Conservation (phyloP, 2,329 filamentous ascomycete species). For the Calonectria honghensis region DNA sequence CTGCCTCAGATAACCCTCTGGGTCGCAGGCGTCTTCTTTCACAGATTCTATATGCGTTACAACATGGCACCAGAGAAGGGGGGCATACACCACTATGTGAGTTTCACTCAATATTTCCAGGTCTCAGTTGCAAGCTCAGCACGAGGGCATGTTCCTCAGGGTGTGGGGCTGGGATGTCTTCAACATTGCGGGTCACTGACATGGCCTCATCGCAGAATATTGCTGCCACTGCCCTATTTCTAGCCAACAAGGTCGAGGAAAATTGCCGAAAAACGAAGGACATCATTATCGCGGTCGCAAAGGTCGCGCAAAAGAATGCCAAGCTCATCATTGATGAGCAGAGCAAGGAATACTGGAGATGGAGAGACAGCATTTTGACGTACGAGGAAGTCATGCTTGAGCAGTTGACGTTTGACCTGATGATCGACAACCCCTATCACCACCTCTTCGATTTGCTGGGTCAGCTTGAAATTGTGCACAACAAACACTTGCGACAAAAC, state of each 20-base stretch:
- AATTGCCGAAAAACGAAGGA: conserved; percentile 97
- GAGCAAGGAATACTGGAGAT: conserved; percentile 98
- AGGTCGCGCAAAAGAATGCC: conserved; percentile 95
- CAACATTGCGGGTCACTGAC: conserved; percentile 41
- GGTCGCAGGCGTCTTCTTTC: conserved; percentile 95
- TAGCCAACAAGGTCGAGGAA: conserved; percentile 98
- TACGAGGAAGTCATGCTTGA: conserved; percentile 96
- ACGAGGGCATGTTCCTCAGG: conserved; percentile 11
- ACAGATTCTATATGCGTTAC: conserved; percentile 94
- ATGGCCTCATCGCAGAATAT: conserved; percentile 74
- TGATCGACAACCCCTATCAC: conserved; percentile 91
- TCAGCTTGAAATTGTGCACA: conserved; percentile 83
- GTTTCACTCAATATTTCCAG: conserved; percentile 55
- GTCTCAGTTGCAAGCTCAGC: conserved; percentile 6
- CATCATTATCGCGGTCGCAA: conserved; percentile 93
- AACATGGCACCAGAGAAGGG: conserved; percentile 85
- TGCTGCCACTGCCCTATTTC: conserved; percentile 91
- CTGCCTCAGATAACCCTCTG: conserved; percentile 93
- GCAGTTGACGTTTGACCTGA: conserved; percentile 93
- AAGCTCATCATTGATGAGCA: conserved; percentile 95
- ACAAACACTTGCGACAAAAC: conserved; percentile 87
- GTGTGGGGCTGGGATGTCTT: conserved; percentile 12
- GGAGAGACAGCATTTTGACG: conserved; percentile 93
- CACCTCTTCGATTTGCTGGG: conserved; percentile 88
- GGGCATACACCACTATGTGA: conserved; percentile 92